Evolutionary conservation across 371 early-diverging fungal genomes (phyloP), one percentile per base, ranked within the genome.

Genomic region (Fennellomyces sp.): DNA sequence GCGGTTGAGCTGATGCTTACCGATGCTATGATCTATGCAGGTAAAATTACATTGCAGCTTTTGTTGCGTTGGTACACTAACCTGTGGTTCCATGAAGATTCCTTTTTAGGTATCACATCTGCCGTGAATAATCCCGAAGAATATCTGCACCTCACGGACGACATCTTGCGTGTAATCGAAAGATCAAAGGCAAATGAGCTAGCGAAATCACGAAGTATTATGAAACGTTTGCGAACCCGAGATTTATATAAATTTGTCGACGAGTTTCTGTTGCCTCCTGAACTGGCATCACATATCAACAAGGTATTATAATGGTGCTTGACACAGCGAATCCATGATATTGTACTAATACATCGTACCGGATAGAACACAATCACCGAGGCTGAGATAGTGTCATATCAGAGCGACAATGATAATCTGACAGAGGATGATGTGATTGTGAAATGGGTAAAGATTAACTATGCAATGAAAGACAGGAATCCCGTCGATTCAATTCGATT

Each of bases 211-310:
- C 82, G 88, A 27, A 68, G 68, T 0, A 85, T 97, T 12, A 65
- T 97, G n/a, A 78, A 78, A 42, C 81, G 94, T 11, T 72, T 97
- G 30, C 76, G 90, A 47, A 83, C 73, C 3, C 78, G 97, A 13
- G 81, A 96, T 45, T 66, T 95, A 2, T 97, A 96, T 76, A 90
- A 91, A 42, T 91, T 93, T 74, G 96, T 91, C 4, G 96, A 95
- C 64, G 92, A 94, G 61, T 80, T 83, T 28, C 66, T 91, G 27
- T 69, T 95, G n/a, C 92, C 93, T 1, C 60, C 76, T 7, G 86
- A 86, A 5, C 61, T 85, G 15, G 63, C 76, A 28, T 63, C 67
- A 0, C 58, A 64, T 13, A 47, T 85, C 28, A 83, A 75, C 17
- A 80, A 80, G 70, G 80, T 70, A 70, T n/a, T 42, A 10, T 11